Conservation (phyloP, 2,329 filamentous ascomycete species). For the Podosphaera leucotricha region DNA sequence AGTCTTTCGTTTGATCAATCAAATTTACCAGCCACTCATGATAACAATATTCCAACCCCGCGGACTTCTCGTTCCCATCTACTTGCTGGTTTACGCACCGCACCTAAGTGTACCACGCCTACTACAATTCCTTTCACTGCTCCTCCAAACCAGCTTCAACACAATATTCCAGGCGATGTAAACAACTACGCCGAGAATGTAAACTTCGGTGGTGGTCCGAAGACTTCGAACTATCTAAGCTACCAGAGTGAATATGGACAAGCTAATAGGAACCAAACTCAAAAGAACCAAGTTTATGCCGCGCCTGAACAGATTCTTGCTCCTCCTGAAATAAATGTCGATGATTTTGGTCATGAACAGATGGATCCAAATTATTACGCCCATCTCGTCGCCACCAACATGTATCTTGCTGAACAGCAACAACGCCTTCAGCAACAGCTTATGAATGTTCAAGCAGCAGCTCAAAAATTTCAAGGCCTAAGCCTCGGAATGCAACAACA, state of each 20-base stretch:
- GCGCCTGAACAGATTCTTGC: constrained; percentile 69
- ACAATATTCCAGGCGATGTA: constrained; percentile 10
- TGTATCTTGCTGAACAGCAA: constrained; percentile 84
- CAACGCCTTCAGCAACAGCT: constrained; percentile 88
- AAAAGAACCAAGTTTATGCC: constrained; percentile 33
- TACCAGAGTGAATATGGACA: constrained; percentile 21
- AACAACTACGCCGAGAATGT: constrained; percentile 16
- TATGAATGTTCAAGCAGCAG: constrained; percentile 56
- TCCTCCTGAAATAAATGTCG: constrained; percentile 57
- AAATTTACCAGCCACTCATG: constrained; percentile 43
- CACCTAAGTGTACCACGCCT: constrained; percentile 62
- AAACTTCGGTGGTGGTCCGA: constrained; percentile 14
- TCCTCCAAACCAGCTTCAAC: constrained; percentile 30
- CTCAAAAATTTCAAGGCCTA: constrained; percentile 61
- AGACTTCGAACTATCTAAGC: constrained; percentile 13
- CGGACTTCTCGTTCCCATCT: constrained; percentile 88
- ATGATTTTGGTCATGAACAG: constrained; percentile 42
- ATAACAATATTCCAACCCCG: constrained; percentile 53
- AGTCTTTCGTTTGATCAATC: constrained; percentile 56
- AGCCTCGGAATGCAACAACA: constrained; percentile 36
- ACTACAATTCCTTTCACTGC: constrained; percentile 45
- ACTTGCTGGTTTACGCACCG: constrained; percentile 76
- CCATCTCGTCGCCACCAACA: constrained; percentile 72
- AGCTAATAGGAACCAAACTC: constrained; percentile 13
- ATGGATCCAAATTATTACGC: constrained; percentile 76